phyloP scores from a whole-genome alignment of 352 stramenopile genomes.

The Phytophthora agathidicida region DNA sequence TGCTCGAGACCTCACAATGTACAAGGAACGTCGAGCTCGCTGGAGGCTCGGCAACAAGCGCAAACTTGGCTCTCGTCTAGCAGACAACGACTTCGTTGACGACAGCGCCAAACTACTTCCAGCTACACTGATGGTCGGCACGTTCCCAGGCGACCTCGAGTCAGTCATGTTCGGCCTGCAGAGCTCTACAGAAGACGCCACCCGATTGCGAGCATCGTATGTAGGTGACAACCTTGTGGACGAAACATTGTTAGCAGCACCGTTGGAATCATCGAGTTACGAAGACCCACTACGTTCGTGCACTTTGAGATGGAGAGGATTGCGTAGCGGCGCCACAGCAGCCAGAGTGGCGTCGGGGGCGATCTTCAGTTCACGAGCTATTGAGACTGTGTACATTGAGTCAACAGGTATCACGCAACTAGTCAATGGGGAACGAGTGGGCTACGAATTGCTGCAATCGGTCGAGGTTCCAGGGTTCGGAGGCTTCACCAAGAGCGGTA shows the following conservation, averaged over 20 bases:
- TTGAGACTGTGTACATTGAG: conserved; percentile 40
- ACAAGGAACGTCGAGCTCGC: conserved; percentile 27
- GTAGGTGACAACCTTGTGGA: conserved; percentile 33
- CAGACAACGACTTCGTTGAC: conserved; percentile 9
- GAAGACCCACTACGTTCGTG: conserved; percentile 32
- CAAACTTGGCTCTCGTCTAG: conserved; percentile 35
- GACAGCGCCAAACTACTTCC: conserved; percentile 30
- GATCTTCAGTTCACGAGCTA: conserved; percentile 20
- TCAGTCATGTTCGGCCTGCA: conserved; percentile 45
- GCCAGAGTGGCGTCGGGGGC: conserved; percentile 18
- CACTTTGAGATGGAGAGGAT: conserved; percentile 35
- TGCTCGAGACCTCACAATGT: conserved; percentile 31
- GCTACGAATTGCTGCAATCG: conserved; percentile 42
- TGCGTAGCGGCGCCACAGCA: conserved; percentile 18
- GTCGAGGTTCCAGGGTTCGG: conserved; percentile 26
- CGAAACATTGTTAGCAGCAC: conserved; percentile 29
- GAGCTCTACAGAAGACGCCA: conserved; percentile 34
- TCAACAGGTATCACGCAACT: conserved; percentile 35
- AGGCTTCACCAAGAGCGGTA: conserved; percentile 12
- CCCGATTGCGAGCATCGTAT: conserved; percentile 31
- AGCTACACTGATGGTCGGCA: conserved; percentile 34
- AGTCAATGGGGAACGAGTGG: conserved; percentile 30
- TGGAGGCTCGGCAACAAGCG: conserved; percentile 23
- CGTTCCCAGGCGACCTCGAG: conserved; percentile 37
- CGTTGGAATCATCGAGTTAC: conserved; percentile 29